A percentile compares a stretch with the other conserved stretches of the same genome.
phyloP scores from a whole-genome alignment of 2,329 filamentous ascomycete genomes.

The Verticillium albo-atrum region DNA sequence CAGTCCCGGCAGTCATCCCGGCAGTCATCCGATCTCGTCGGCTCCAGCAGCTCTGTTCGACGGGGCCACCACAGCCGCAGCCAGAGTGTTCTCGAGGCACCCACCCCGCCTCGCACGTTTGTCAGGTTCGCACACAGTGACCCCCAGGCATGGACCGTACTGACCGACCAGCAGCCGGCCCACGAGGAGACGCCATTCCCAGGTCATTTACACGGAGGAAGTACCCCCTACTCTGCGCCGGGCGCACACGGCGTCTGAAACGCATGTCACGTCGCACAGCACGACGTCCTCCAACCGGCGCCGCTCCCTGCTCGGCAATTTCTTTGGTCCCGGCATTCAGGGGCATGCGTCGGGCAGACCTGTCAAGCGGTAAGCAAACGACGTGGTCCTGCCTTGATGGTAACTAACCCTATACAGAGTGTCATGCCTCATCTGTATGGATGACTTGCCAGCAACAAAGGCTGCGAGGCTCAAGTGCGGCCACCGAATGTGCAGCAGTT shows the following conservation, averaged over 20 bases:
- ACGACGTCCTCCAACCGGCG: slow-evolving; percentile 9
- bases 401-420: slow-evolving; percentile 19
- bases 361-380: slow-evolving; percentile 20
- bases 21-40: slow-evolving; percentile 6
- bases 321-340: slow-evolving; percentile 4
- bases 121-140: slow-evolving; percentile 1
- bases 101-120: slow-evolving; percentile 4
- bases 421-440: slow-evolving; percentile 69
- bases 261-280: slow-evolving; percentile 12
- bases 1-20: slow-evolving; percentile 9
- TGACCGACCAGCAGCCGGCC: slow-evolving; percentile 2
- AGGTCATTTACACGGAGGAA: slow-evolving; percentile 7
- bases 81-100: slow-evolving; percentile 4
- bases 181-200: slow-evolving; percentile 3
- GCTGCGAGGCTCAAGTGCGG: slow-evolving; percentile 71
- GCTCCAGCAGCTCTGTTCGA: slow-evolving; percentile 6
- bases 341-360: slow-evolving; percentile 17
- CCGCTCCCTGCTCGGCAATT: slow-evolving; percentile 4
- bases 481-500: slow-evolving; percentile 76
- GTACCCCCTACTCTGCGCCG: slow-evolving; percentile 3
- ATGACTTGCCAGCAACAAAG: slow-evolving; percentile 59
- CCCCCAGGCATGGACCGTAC: background rate
- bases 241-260: slow-evolving; percentile 8
- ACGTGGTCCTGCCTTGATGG: background rate
- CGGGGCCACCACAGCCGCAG: slow-evolving; percentile 4